Evolutionary conservation across 2,329 filamentous ascomycete species (phyloP), one percentile per base, ranked within the genome.

Genomic region (Ceratocystis harringtonii): DNA sequence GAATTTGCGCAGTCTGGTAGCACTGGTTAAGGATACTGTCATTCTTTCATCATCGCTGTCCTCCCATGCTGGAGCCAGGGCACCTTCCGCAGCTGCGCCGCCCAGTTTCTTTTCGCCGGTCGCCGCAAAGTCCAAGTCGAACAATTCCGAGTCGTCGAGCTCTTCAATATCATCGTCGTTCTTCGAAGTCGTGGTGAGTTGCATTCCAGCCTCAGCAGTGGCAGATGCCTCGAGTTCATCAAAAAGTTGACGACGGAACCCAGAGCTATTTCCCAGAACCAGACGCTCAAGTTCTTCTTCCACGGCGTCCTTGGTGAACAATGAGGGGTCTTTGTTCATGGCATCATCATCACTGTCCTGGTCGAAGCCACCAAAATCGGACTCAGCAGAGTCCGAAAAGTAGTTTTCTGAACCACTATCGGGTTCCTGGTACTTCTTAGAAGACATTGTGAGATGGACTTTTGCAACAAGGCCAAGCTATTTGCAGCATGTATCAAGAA

Each of bases 21-120:
- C 85, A 30, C 84, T 82, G 2, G 90, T 88, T 48, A 99, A 80
- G 15, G 92, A 97, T 61, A 99, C 81, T 5, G 85, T 83, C 68
- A 96, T 78, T 64, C 89, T 83, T 72, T 97, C 94, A 72, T 99
- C 94, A 71, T 99, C 94, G 74, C 92, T 97, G 73, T 99, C 94
- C 70, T 92, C 85, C 94, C 94, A 99, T 1, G 85, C 89, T 2
- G 86, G 80, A 5, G 69, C 64, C 8, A 64, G 63, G 0, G 64
- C 48, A 60, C 69, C 71, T 17, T 71, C 69, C 66, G 12, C 65
- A 17, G 48, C n/a, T 2, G 48, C 22, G 22, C 71, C 69, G 52
- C 69, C 43, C 19, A 72, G 63, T 44, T 75, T 72, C 22, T 71
- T 73, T n/a, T 71, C 70, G 25, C 76, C 75, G 0, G 50, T 83